phyloP scores from a whole-genome alignment of 2,329 filamentous ascomycete species.

The Parafenestella ontariensis region DNA sequence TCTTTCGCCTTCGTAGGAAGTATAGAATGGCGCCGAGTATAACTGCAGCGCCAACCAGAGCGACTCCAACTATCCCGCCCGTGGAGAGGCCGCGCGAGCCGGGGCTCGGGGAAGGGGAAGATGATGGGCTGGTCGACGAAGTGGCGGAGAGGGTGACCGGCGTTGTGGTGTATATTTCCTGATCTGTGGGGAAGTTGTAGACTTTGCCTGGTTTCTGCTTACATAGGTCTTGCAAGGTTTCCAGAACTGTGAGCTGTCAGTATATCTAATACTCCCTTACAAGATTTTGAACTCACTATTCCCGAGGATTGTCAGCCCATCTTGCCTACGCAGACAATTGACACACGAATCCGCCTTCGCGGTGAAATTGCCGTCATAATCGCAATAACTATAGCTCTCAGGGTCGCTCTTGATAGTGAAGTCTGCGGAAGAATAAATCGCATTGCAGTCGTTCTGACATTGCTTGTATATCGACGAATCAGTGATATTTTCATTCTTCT shows the following conservation, averaged over 20 bases:
- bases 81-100: conserved; percentile 11
- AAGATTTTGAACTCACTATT: conserved; percentile 22
- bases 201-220: conserved; percentile 23
- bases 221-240: conserved; percentile 23
- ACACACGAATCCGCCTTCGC: conserved; percentile 20
- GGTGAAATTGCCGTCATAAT: conserved; percentile 22
- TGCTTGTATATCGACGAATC: conserved; percentile 16
- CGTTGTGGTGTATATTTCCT: conserved; percentile 23
- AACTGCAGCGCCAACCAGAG: conserved; percentile 18
- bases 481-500: conserved; percentile 19
- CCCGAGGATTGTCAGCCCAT: conserved; percentile 23
- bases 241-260: conserved; percentile 13
- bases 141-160: conserved; percentile 10
- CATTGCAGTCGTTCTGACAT: conserved; percentile 22
- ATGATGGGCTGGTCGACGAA: not conserved
- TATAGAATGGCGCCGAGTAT: conserved; percentile 21
- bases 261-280: not conserved
- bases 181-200: conserved; percentile 14
- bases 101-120: not conserved
- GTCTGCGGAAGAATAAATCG: conserved; percentile 22
- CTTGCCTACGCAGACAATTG: conserved; percentile 18
- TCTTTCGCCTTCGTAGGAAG: conserved; percentile 18
- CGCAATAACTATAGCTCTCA: conserved; percentile 25
- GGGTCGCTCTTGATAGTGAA: conserved; percentile 20
- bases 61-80: conserved; percentile 26